Percentiles rank a stretch among this genome's conserved stretches.
phyloP scores from a whole-genome alignment of 148 eudicot genomes.

The Chenopodium album region DNA sequence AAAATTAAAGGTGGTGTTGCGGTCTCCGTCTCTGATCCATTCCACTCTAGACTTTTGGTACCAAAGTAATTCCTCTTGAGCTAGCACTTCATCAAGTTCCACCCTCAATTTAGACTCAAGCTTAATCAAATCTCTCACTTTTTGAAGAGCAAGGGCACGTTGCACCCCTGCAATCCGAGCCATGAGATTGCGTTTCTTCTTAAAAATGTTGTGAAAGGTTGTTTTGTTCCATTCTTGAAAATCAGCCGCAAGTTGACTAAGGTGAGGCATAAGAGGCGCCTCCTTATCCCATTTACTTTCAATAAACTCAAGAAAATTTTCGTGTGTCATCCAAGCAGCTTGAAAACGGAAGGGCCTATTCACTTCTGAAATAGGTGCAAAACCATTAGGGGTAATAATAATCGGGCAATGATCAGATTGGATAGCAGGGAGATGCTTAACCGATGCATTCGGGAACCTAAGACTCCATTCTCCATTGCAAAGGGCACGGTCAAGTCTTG shows the following conservation, averaged over 20 bases:
- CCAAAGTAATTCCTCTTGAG: not conserved
- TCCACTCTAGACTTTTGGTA: not conserved
- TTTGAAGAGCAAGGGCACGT: too few relatives aligned
- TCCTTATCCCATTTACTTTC: not conserved
- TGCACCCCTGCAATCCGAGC: too few relatives aligned
- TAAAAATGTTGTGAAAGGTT: too few relatives aligned
- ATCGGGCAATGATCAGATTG: not conserved
- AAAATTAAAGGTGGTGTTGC: too few relatives aligned
- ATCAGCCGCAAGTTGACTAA: not conserved
- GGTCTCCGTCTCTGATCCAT: too few relatives aligned
- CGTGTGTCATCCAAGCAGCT: not conserved
- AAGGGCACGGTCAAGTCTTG: not conserved
- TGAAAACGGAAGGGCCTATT: not conserved
- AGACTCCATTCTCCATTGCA: not conserved
- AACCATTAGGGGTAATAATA: not conserved
- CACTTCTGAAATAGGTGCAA: not conserved
- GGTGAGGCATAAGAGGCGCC: too few relatives aligned
- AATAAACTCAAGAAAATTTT: not conserved
- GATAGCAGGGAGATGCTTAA: not conserved
- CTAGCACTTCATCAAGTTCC: too few relatives aligned
- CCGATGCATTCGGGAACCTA: not conserved
- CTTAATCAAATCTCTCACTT: too few relatives aligned
- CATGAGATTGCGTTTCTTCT: too few relatives aligned
- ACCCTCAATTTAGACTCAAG: too few relatives aligned
- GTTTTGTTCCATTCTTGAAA: not conserved